Evolutionary conservation across 164 flowering plant genomes (phyloP), one percentile per base, ranked within the genome.

Genomic region (Berberis vulgaris): DNA sequence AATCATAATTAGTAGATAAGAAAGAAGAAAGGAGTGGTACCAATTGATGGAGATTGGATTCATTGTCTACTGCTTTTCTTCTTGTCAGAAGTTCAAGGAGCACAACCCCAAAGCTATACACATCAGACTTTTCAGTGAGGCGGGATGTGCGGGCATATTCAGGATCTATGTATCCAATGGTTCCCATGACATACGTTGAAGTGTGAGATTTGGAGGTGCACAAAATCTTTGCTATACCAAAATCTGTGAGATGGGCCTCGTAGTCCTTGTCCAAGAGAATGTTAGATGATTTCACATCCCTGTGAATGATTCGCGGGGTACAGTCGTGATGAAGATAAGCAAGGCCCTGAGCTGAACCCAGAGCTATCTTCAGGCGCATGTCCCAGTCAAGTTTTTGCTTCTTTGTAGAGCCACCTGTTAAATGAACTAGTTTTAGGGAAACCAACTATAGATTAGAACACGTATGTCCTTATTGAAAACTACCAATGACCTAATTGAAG

Each of bases 301-400:
- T 77, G 69, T 94, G 99, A 65, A 95, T 86, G 59, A 91, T 91
- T 0, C 97, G 83, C 1, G 97, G 97, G 71, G 86, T 88, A 67
- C 97, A 95, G 66, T 95, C 99, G 72, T 95, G 97, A 76, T 95
- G 99, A 45, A 95, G 84, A 70, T 95, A 95, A 3, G 99, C 72
- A 7, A 95, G 82, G 62, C 99, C 99, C 71, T 89, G 88, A 12
- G 97, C 97, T 10, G 99, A 81, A 58, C 99, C 99, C 41, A 84
- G 74, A 7, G 99, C 97, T 68, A 95, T 89, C 13, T 63, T 65
- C 2, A 95, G 82, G 7, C 97, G 94, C 41, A 89, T 80, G 7
- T 81, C 89, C 99, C 99, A 95, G 60, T 85, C 96, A 1, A 95
- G 85, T 77, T 78, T 87, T 73, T 83, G 87, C 81, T 80, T 91